These are phyloP conservation scores for Elsinoe australis DNA, from an alignment of 2,329 filamentous ascomycete species.

Conservation along the genomic window DNA sequence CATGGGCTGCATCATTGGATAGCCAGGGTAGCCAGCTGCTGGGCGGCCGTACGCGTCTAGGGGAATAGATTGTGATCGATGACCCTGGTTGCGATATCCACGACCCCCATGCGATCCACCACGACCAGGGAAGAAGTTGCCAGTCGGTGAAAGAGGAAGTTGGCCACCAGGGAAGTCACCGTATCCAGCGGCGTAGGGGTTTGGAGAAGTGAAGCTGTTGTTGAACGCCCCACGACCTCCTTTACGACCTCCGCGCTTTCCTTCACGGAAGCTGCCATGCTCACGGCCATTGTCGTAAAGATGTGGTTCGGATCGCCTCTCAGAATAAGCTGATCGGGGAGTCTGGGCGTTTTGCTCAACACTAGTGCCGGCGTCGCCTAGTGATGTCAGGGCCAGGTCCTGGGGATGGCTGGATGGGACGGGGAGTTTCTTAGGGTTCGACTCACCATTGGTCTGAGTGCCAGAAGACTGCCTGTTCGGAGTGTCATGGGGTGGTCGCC, in stretches of 20 bases:
- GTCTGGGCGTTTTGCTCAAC: neutral
- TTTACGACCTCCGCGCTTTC: slow-evolving; percentile 25
- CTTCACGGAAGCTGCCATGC: slow-evolving; percentile 18
- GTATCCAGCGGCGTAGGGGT: slow-evolving; percentile 24
- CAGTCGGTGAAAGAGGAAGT: slow-evolving; percentile 25
- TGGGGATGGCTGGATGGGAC: slow-evolving; percentile 16
- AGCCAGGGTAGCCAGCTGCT: slow-evolving; percentile 25
- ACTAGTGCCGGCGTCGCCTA: slow-evolving; percentile 1
- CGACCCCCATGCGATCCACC: slow-evolving; percentile 32
- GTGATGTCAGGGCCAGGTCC: slow-evolving; percentile 19
- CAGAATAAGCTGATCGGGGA: neutral
- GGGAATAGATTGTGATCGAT: slow-evolving; percentile 57
- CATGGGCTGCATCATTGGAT: slow-evolving; percentile 23
- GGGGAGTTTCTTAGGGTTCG: neutral
- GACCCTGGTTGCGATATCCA: slow-evolving; percentile 43
- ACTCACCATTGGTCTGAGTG: slow-evolving; percentile 19
- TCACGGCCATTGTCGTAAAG: slow-evolving; percentile 19
- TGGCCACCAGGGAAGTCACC: slow-evolving; percentile 25
- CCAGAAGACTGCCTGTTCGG: slow-evolving; percentile 19
- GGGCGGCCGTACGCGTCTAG: slow-evolving; percentile 45
- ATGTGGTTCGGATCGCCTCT: slow-evolving; percentile 9
- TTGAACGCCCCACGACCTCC: slow-evolving; percentile 29
- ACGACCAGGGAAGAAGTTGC: slow-evolving; percentile 25
- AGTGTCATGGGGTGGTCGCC: slow-evolving; percentile 20
- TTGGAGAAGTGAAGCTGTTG: slow-evolving; percentile 28